Evolutionary conservation across 164 flowering plant species (phyloP).

Genomic region (Brasenia schreberi): DNA sequence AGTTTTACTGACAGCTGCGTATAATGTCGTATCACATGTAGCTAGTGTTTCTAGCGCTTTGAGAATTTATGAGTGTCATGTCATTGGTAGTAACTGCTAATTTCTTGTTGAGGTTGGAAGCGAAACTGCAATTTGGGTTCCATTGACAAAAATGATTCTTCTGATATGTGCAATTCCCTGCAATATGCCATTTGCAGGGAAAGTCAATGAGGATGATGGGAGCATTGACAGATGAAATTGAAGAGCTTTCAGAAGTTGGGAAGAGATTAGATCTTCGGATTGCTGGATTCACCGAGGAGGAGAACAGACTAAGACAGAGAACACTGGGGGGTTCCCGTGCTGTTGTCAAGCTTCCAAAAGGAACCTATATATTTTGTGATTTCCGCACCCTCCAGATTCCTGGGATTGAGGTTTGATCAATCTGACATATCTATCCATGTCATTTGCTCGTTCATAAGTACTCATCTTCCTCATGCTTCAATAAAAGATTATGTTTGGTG

Average conservation of each 20-base stretch:
- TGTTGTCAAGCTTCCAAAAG: constrained; percentile 57
- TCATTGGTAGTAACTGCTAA: neutral
- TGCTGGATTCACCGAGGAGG: constrained; percentile 95
- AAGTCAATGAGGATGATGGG: constrained; percentile 93
- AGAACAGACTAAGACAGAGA: constrained; percentile 50
- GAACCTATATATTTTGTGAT: constrained; percentile 71
- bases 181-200: constrained; percentile 29
- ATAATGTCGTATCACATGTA: neutral
- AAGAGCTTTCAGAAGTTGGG: constrained; percentile 35
- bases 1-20: neutral
- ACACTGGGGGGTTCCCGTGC: constrained; percentile 14
- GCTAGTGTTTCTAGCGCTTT: neutral
- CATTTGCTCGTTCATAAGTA: too few relatives aligned
- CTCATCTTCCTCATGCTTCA: too few relatives aligned
- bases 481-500: too few relatives aligned
- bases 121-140: neutral
- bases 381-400: constrained; percentile 84
- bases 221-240: constrained; percentile 60
- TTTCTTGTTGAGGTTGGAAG: neutral
- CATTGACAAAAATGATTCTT: neutral
- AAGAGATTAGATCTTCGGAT: constrained; percentile 55
- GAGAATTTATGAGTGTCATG: neutral
- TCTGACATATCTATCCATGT: too few relatives aligned
- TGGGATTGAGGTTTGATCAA: constrained; percentile 52
- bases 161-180: neutral